Evolutionary conservation across 805 yeast genomes (phyloP).

Genomic region (Yamadazyma ubonensis): DNA sequence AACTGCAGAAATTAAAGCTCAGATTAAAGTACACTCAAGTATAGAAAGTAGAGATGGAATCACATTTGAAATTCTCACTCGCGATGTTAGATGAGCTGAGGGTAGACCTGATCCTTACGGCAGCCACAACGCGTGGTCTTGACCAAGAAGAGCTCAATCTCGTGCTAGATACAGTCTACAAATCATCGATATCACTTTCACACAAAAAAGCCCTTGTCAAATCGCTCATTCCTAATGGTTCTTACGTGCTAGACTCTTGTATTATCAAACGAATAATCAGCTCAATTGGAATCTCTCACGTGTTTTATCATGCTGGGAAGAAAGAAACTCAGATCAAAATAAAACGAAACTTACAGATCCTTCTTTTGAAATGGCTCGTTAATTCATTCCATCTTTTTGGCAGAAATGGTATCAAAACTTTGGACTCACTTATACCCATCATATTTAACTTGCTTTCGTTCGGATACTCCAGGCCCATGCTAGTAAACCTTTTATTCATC

Average conservation of each 20-base stretch:
- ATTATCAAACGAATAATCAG: conserved; percentile 13
- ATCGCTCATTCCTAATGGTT: conserved; percentile 12
- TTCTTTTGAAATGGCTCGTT: conserved; percentile 24
- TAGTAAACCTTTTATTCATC: conserved; percentile 22
- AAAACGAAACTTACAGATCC: conserved; percentile 17
- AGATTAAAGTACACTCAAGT: too few species aligned
- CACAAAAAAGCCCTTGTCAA: conserved; percentile 16
- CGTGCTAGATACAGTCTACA: conserved; percentile 15
- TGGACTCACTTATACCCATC: conserved; percentile 17
- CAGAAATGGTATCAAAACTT: conserved; percentile 10
- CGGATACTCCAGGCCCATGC: conserved; percentile 24
- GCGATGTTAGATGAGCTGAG: too few species aligned
- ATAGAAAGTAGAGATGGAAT: too few species aligned
- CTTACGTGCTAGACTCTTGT: conserved; percentile 7
- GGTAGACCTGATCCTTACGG: too few species aligned
- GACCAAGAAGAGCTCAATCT: conserved; percentile 8
- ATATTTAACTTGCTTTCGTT: conserved; percentile 22
- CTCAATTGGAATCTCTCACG: conserved; percentile 17
- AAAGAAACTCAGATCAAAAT: conserved; percentile 16
- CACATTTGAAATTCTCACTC: too few species aligned
- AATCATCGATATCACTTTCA: conserved; percentile 5
- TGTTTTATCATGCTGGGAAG: conserved; percentile 16
- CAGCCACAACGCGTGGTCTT: conserved; percentile 8
- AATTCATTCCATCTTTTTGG: conserved; percentile 20
- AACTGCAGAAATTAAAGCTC: too few species aligned